Percentiles rank a stretch among this genome's conserved stretches.
Conservation (phyloP, 768 basidiomycete genomes). For the Kwoniella sp. region DNA sequence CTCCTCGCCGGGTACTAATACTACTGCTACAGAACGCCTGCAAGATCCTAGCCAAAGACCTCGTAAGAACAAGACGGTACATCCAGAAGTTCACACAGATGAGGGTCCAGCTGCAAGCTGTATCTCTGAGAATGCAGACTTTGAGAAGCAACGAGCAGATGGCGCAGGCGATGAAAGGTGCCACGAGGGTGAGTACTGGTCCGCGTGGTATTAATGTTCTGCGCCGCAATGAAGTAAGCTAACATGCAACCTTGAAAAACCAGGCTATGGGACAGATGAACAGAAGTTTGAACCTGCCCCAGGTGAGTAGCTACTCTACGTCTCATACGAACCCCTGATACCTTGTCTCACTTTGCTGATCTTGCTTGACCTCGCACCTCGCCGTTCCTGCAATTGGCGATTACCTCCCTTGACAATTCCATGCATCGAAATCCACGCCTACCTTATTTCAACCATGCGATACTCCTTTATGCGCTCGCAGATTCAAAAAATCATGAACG, state of each 20-base stretch:
- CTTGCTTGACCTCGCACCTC: too few species aligned
- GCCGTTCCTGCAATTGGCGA: too few species aligned
- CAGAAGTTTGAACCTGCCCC: conserved; percentile 86
- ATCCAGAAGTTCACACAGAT: conserved; percentile 98
- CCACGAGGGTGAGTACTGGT: conserved; percentile 72
- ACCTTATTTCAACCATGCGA: not conserved
- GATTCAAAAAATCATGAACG: conserved; percentile 95
- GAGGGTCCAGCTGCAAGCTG: conserved; percentile 96
- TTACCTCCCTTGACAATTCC: too few species aligned
- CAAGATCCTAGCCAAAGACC: conserved; percentile 99
- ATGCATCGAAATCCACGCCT: too few species aligned
- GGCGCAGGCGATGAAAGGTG: conserved; percentile 99
- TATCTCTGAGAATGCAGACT: conserved; percentile 91
- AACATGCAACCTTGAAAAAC: not conserved
- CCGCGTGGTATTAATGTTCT: too few species aligned
- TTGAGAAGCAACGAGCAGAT: conserved; percentile 97
- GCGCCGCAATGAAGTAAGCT: not conserved
- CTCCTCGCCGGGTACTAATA: conserved; percentile 64
- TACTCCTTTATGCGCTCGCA: too few species aligned
- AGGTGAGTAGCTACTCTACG: conserved; percentile 37
- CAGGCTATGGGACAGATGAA: conserved; percentile 99
- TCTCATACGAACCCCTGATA: not conserved
- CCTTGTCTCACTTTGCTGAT: not conserved
- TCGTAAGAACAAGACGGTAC: conserved; percentile 92
- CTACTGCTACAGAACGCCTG: conserved; percentile 79